Evolutionary conservation across 1,139 yeast species (phyloP), one percentile per base, ranked within the genome.

Genomic region (Candida buenavistaensis): DNA sequence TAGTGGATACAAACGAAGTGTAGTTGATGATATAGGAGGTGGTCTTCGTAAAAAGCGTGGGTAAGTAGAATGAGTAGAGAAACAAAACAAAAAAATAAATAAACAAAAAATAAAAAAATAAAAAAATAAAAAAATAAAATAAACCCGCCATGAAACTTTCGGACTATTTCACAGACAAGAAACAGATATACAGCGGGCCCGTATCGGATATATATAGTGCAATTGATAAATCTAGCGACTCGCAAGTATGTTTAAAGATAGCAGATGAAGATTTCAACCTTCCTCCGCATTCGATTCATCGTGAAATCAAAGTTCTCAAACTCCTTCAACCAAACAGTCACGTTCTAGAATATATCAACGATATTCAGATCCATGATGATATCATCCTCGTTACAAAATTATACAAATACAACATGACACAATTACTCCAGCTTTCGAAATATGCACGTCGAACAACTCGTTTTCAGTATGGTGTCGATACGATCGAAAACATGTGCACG

Each of bases 221-320:
- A 6, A 46, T 32, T 9, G 56, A 55, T 22, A 23, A 20, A 5
- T 33, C 36, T 1, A 45, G 36, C 4, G 41, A 46, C 1, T 10
- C 28, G 7, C 14, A 32, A 7, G 64, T 64, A 14, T 68, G 70
- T 14, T 49, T 70, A 31, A 70, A 70, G 39, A 54, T 63, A 9
- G 68, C 68, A 15, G 75, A 69, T 45, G 45, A 49, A 29, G 75
- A 69, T 45, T 51, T 68, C 25, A 43, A 50, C 24, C 38, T 55
- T 17, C 61, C 64, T 23, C 76, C 76, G 6, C 76, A 70, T 47
- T 52, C 63, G 38, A 53, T 66, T 25, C 36, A 46, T n/a, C 51
- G 54, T 30, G 75, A 70, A 45, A 52, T 68, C 23, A 31, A 36
- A 10, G 47, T 67, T 5, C 43, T 68, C 7, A 44, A 54, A 38